Evolutionary conservation across 495 filamentous ascomycete genomes (phyloP).

Genomic region (Penicillium nucicola): DNA sequence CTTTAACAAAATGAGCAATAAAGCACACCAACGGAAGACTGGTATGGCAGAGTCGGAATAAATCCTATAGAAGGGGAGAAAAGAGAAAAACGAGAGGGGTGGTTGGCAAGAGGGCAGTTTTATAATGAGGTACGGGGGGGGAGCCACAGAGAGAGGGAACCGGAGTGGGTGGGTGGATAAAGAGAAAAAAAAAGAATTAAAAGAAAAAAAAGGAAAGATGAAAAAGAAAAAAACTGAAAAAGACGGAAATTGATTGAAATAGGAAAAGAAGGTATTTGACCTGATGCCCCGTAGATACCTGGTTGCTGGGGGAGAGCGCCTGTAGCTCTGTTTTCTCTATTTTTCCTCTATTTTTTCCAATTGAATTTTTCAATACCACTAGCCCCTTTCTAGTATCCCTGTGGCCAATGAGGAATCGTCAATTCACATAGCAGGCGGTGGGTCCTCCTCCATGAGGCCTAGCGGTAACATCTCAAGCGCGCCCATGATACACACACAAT

Average conservation of each 20-base stretch:
- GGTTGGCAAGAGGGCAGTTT: conserved; percentile 30
- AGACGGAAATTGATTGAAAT: conserved; percentile 9
- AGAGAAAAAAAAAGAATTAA: conserved; percentile 17
- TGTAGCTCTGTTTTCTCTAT: not conserved
- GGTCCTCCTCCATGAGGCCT: not conserved
- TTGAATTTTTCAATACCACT: conserved; percentile 2
- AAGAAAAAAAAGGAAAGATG: conserved; percentile 5
- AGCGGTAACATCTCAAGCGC: not conserved
- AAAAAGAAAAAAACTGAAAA: conserved; percentile 4
- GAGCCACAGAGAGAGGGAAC: conserved; percentile 23
- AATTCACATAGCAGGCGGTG: not conserved
- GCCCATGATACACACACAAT: too few relatives aligned
- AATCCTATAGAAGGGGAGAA: conserved; percentile 35
- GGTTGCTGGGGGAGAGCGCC: conserved; percentile 5
- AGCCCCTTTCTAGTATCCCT: conserved; percentile 10
- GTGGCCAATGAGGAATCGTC: conserved; percentile 2
- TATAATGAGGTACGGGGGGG: conserved; percentile 28
- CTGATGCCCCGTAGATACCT: conserved; percentile 10
- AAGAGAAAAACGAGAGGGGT: conserved; percentile 21
- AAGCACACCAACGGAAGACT: conserved; percentile 36
- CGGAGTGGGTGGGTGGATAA: conserved; percentile 28
- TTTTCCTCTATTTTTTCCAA: conserved; percentile 1
- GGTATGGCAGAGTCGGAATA: conserved; percentile 45
- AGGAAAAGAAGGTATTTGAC: conserved; percentile 7
- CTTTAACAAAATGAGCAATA: conserved; percentile 41